Percentiles rank a stretch among this genome's conserved stretches.
Conservation (phyloP, 345 rosid species). For the Murraya koenigii region DNA sequence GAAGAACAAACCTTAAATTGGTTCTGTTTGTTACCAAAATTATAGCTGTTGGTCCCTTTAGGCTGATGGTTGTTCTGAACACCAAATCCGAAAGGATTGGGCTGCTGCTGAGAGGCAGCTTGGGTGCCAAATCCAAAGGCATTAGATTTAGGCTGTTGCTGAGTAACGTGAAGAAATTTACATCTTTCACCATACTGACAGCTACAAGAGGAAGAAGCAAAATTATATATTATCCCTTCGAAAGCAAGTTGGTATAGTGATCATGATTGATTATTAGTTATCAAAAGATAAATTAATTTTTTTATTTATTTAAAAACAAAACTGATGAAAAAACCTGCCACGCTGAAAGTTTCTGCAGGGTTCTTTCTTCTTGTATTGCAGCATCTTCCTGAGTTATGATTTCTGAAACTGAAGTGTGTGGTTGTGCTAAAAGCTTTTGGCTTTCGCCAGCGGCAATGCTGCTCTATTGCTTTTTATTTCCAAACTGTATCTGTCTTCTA, state of each 20-base stretch:
- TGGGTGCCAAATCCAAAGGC: slow-evolving; percentile 58
- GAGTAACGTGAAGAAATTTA: slow-evolving; percentile 61
- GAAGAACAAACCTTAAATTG: slow-evolving; percentile 58
- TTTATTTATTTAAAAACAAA: no score
- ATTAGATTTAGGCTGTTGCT: slow-evolving; percentile 42
- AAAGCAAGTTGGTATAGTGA: not conserved
- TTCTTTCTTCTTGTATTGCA: slow-evolving; percentile 31
- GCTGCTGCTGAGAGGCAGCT: slow-evolving; percentile 33
- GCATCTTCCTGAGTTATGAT: no score
- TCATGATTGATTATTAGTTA: not conserved
- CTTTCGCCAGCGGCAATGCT: not conserved
- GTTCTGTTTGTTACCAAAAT: slow-evolving; percentile 34
- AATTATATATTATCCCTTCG: not conserved
- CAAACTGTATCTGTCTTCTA: no score
- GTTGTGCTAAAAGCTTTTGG: not conserved
- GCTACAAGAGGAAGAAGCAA: slow-evolving; percentile 43
- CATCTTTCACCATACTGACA: slow-evolving; percentile 77
- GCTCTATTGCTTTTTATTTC: no score
- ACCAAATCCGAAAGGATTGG: slow-evolving; percentile 78
- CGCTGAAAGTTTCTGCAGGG: slow-evolving; percentile 81
- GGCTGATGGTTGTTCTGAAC: slow-evolving; percentile 45
- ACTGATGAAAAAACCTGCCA: slow-evolving; percentile 46
- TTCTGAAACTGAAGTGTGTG: no score
- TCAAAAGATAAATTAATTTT: not conserved
- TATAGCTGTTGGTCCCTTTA: slow-evolving; percentile 20